phyloP scores from a whole-genome alignment of 805 yeast genomes.

The Wickerhamomyces subpelliculosus region DNA sequence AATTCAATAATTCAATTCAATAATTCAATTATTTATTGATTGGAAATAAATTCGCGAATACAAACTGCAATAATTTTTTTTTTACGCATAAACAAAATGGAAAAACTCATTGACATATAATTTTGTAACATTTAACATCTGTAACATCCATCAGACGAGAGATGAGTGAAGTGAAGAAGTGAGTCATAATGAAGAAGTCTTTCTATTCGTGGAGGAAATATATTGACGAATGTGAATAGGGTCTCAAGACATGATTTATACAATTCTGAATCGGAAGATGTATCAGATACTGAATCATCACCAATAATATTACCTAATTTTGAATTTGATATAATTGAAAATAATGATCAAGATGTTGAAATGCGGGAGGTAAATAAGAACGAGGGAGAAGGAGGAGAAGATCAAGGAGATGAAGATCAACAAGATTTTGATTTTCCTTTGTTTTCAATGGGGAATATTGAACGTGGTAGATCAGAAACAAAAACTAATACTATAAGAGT shows the following conservation, averaged over 20 bases:
- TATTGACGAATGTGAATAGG: conserved; percentile 3
- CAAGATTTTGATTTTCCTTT: conserved; percentile 22
- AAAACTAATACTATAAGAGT: conserved; percentile 10
- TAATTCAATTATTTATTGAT: no score
- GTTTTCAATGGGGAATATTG: conserved; percentile 17
- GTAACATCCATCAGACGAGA: no score
- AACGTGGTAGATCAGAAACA: conserved; percentile 9
- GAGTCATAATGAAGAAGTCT: background rate
- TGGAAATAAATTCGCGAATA: no score
- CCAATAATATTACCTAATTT: conserved; percentile 17
- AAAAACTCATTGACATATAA: no score
- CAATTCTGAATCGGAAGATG: conserved; percentile 7
- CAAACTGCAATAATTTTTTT: no score
- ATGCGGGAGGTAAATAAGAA: no score
- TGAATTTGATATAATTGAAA: conserved; percentile 21
- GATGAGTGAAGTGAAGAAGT: conserved; percentile 7
- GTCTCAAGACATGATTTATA: conserved; percentile 18
- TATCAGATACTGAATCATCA: conserved; percentile 7
- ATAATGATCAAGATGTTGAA: no score
- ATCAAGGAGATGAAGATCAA: conserved; percentile 3
- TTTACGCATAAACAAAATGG: no score
- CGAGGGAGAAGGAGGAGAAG: conserved; percentile 3
- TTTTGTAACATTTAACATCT: no score
- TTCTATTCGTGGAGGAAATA: background rate
- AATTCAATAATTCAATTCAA: no score